phyloP scores from a whole-genome alignment of 768 basidiomycete genomes.

The Termitomyces sp. region DNA sequence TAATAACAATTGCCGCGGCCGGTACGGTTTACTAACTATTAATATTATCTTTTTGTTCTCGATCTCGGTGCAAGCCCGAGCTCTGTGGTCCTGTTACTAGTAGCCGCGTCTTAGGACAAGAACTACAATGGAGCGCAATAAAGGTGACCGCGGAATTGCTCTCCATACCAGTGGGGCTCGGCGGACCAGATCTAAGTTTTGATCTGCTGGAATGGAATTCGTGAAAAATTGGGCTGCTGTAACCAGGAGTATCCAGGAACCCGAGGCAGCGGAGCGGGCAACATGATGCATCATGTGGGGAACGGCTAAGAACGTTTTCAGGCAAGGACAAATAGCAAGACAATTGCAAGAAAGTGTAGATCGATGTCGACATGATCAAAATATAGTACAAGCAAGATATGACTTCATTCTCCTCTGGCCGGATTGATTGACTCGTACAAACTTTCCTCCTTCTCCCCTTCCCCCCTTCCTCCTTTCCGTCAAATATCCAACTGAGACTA shows the following conservation, averaged over 20 bases:
- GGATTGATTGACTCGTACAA: conserved; percentile 26
- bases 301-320: conserved; percentile 3
- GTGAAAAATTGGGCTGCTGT: neutral
- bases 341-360: too few relatives aligned
- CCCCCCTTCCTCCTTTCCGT: conserved; percentile 6
- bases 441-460: conserved; percentile 8
- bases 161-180: neutral
- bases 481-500: conserved; percentile 18
- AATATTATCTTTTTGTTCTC: neutral
- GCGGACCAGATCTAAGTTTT: neutral
- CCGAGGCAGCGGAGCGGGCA: conserved; percentile 18
- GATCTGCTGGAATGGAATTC: neutral
- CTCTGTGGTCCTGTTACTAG: too few relatives aligned
- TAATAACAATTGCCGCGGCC: neutral
- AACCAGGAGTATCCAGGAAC: conserved; percentile 12
- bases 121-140: neutral
- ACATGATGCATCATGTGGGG: too few relatives aligned
- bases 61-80: too few relatives aligned
- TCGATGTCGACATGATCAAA: conserved; percentile 26
- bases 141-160: neutral
- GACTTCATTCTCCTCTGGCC: conserved; percentile 31
- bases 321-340: conserved; percentile 18
- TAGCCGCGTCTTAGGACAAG: too few relatives aligned
- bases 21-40: neutral
- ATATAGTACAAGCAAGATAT: conserved; percentile 31